Percentiles rank a stretch among this genome's conserved stretches.
phyloP scores from a whole-genome alignment of 2,329 filamentous ascomycete species.

The Neofusicoccum laricinum region DNA sequence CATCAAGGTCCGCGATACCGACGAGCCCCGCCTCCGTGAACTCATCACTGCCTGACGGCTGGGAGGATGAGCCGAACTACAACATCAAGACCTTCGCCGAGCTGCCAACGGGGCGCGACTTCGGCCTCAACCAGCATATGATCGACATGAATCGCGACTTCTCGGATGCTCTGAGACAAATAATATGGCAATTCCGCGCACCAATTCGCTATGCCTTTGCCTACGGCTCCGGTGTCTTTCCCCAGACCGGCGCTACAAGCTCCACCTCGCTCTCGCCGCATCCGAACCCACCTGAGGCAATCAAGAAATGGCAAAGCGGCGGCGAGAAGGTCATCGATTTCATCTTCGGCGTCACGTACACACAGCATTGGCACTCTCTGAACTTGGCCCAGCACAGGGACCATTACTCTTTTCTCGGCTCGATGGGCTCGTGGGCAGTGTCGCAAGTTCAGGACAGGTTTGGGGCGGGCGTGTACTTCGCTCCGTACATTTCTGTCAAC shows the following conservation, averaged over 20 bases:
- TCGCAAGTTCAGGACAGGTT: conserved; percentile 81
- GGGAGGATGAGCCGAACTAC: conserved; percentile 73
- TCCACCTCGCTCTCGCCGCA: conserved; percentile 65
- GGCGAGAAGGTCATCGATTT: conserved; percentile 98
- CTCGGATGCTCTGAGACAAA: conserved; percentile 81
- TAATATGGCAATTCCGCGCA: conserved; percentile 82
- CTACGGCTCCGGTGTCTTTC: conserved; percentile 95
- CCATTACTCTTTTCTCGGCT: conserved; percentile 86
- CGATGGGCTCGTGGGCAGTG: conserved; percentile 79
- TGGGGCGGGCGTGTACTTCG: conserved; percentile 96
- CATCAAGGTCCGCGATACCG: neutral
- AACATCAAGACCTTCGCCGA: conserved; percentile 72
- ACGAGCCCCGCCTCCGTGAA: conserved; percentile 14
- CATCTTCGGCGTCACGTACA: conserved; percentile 91
- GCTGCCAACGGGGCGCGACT: conserved; percentile 68
- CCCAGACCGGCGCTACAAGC: conserved; percentile 60
- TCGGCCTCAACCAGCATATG: conserved; percentile 96
- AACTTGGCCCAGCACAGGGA: conserved; percentile 85
- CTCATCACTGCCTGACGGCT: conserved; percentile 51
- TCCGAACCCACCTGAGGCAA: conserved; percentile 74
- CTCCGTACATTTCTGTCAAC: conserved; percentile 91
- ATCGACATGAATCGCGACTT: conserved; percentile 86
- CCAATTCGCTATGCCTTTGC: conserved; percentile 96
- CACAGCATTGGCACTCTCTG: conserved; percentile 94
- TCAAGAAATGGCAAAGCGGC: conserved; percentile 81